These are phyloP conservation scores for Trichoderma sp. DNA, from an alignment of 2,329 filamentous ascomycete genomes.

Conservation along the genomic window DNA sequence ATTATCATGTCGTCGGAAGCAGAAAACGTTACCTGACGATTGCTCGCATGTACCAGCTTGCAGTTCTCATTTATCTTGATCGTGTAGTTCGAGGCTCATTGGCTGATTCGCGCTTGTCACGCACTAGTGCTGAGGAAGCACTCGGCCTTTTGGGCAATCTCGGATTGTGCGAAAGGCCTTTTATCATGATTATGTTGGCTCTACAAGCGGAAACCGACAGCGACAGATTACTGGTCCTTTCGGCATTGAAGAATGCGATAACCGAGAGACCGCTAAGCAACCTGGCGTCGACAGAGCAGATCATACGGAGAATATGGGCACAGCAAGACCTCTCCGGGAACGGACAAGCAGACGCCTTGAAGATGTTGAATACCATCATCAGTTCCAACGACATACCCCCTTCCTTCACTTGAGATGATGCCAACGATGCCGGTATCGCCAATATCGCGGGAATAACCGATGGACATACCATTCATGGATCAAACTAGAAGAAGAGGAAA, in stretches of 20 bases:
- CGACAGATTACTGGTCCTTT: slow-evolving; percentile 4
- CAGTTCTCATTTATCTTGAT: slow-evolving; percentile 20
- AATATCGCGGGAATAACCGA: neutral
- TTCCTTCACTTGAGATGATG: slow-evolving; percentile 8
- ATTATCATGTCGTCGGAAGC: slow-evolving; percentile 13
- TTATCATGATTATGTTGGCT: slow-evolving; percentile 12
- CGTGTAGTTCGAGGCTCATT: slow-evolving; percentile 12
- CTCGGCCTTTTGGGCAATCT: neutral
- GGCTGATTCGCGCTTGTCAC: slow-evolving; percentile 9
- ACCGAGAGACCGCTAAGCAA: slow-evolving; percentile 15
- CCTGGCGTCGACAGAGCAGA: slow-evolving; percentile 3
- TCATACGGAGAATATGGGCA: slow-evolving; percentile 17
- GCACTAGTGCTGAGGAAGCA: slow-evolving; percentile 3
- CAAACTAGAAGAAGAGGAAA: neutral
- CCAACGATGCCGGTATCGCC: neutral
- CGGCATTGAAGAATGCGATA: neutral
- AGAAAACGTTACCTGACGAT: slow-evolving; percentile 4
- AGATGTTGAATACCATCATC: slow-evolving; percentile 16
- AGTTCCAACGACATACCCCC: slow-evolving; percentile 11
- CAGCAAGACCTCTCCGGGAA: slow-evolving; percentile 14
- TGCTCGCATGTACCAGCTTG: slow-evolving; percentile 19
- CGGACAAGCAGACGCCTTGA: slow-evolving; percentile 6
- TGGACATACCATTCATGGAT: neutral
- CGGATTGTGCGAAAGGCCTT: slow-evolving; percentile 15
- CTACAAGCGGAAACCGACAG: slow-evolving; percentile 5